Evolutionary conservation across 192 early-diverging fungal genomes (phyloP), one percentile per base, ranked within the genome.

Genomic region (Gigaspora rosea): DNA sequence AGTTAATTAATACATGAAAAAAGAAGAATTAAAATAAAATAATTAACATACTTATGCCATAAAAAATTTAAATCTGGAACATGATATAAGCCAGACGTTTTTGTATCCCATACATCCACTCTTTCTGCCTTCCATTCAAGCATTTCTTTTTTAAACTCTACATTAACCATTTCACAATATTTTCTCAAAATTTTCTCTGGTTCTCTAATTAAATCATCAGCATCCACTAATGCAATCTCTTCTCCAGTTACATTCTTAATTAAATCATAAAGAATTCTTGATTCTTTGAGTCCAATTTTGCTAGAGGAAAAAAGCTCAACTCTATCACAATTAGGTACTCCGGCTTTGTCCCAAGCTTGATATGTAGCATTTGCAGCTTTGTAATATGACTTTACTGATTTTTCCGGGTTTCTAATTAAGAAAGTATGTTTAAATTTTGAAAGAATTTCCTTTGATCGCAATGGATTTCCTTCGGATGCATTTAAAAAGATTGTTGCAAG

Each of bases 331-430:
- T 46, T 13, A 46, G 64, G 11, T 35, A 46, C 3, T 13, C 7
- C 4, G 1, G 16, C 33, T 4, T 66, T 16, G 2, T 66, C 33
- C 41, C 64, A 59, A 59, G n/a, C 57, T 59, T 59, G 16, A 59
- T 59, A 33, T 36, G 41, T 41, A 35, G 36, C 32, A 18, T 16
- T 66, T 0, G 64, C 41, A 0, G 32, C 41, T 66, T 18, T 33
- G 35, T 66, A 66, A 46, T 41, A 66, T 1, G 64, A 66, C 35
- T 66, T 66, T 16, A 66, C 36, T 13, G 64, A 33, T 66, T 66
- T 66, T 66, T 66, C 64, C 11, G 64, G 64, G 11, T 66, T 66
- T 33, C 64, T 20, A 36, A 66, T 66, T 41, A 66, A 46, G 9
- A 66, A 66, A 16, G 64, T 46, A 12, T 66, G 64, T 66, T 41